phyloP scores from a whole-genome alignment of 345 rosid genomes.

The Citrus medica region DNA sequence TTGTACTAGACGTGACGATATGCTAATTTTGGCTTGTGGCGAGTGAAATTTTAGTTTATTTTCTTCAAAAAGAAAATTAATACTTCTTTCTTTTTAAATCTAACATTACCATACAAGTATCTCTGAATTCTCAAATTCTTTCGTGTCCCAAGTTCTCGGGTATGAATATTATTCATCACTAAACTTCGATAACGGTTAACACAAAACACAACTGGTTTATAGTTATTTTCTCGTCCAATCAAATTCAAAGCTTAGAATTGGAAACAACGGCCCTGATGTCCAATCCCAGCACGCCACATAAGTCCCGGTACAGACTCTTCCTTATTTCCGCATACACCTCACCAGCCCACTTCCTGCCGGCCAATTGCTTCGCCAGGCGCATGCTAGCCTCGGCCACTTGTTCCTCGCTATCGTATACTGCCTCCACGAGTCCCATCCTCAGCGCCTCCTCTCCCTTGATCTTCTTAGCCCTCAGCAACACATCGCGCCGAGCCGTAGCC shows the following conservation, averaged over 20 bases:
- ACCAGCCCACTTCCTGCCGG: conserved; percentile 52
- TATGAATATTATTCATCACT: no score
- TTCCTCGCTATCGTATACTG: conserved; percentile 47
- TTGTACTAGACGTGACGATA: no score
- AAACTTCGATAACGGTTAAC: no score
- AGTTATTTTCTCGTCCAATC: no score
- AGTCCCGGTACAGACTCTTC: conserved; percentile 66
- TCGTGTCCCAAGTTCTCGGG: no score
- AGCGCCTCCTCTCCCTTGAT: conserved; percentile 58
- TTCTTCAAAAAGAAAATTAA: no score
- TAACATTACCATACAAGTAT: no score
- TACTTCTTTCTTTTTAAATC: no score
- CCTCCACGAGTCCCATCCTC: conserved; percentile 53
- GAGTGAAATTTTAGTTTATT: no score
- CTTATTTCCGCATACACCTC: conserved; percentile 67
- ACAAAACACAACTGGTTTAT: no score
- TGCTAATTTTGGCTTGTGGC: no score
- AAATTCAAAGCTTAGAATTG: conserved; percentile 34
- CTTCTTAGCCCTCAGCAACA: conserved; percentile 50
- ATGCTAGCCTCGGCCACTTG: conserved; percentile 38
- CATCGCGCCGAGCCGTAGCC: conserved; percentile 43
- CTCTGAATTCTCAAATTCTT: no score
- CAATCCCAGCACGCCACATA: conserved; percentile 47
- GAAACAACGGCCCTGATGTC: conserved; percentile 11
- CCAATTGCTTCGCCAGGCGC: conserved; percentile 49